phyloP scores from a whole-genome alignment of 305 asterid genomes.

The Fraxinus sp. region DNA sequence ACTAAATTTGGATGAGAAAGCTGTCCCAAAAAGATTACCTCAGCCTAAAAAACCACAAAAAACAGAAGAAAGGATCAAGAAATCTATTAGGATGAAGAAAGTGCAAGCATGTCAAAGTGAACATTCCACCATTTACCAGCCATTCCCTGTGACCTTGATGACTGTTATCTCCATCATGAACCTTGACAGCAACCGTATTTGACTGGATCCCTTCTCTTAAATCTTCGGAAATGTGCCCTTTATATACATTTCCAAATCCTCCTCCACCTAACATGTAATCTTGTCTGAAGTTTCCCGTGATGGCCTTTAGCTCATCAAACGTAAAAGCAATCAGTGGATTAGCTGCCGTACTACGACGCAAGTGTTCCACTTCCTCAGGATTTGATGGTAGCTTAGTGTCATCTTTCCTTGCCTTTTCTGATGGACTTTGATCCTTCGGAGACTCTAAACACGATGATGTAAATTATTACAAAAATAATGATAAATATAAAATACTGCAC shows the following conservation, averaged over 20 bases:
- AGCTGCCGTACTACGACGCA: conserved; percentile 55
- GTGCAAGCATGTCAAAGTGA: not conserved
- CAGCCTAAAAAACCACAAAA: conserved; percentile 52
- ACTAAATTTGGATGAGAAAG: conserved; percentile 91
- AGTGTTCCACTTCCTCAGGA: conserved; percentile 82
- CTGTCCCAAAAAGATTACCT: conserved; percentile 85
- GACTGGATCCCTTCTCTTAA: conserved; percentile 40
- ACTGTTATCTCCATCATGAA: conserved; percentile 90
- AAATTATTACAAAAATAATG: not conserved
- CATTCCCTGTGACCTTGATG: conserved; percentile 94
- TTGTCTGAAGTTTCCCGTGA: conserved; percentile 78
- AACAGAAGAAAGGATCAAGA: not conserved
- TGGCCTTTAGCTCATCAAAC: conserved; percentile 57
- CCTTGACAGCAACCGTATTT: conserved; percentile 79
- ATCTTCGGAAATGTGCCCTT: conserved; percentile 60
- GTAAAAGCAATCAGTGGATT: conserved; percentile 48
- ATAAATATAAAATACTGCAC: not conserved
- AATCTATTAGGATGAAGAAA: not conserved
- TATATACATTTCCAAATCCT: conserved; percentile 90
- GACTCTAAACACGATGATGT: conserved; percentile 38
- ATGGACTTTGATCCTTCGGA: conserved; percentile 43
- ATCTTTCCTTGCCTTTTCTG: conserved; percentile 37
- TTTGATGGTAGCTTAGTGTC: conserved; percentile 61
- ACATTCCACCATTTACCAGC: conserved; percentile 53
- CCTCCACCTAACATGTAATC: conserved; percentile 94